A percentile compares a stretch with the other conserved stretches of the same genome.
Evolutionary conservation across 2,329 filamentous ascomycete species (phyloP).

Genomic region (Pseudophaeomoniella oleicola): DNA sequence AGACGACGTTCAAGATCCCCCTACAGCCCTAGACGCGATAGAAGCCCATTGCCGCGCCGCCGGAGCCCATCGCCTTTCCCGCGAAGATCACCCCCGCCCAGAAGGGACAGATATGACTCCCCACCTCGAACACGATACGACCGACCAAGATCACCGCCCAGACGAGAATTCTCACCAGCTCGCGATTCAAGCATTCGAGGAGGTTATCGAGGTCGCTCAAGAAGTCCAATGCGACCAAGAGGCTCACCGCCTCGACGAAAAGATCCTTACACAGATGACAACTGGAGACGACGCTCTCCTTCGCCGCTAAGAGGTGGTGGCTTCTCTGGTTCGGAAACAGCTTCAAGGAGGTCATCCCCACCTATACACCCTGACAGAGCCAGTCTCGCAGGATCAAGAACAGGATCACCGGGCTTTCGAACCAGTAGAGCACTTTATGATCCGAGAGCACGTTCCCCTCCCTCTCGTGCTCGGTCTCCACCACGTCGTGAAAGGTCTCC

Average conservation of each 20-base stretch:
- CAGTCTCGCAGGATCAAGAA: conserved; percentile 17
- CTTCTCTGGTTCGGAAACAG: conserved; percentile 38
- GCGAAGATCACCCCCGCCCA: conserved; percentile 17
- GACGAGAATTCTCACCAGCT: conserved; percentile 18
- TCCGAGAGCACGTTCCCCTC: conserved; percentile 5
- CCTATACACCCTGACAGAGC: conserved; percentile 40
- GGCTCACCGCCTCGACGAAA: conserved; percentile 33
- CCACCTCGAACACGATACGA: conserved; percentile 15
- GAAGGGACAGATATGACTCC: conserved; percentile 19
- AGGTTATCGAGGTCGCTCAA: conserved; percentile 29
- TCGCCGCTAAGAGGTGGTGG: conserved; percentile 34
- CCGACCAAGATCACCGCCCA: conserved; percentile 17
- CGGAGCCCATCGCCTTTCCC: conserved; percentile 20
- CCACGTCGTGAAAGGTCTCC: conserved; percentile 6
- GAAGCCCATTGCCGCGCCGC: conserved; percentile 17
- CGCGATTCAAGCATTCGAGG: conserved; percentile 12
- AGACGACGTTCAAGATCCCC: conserved; percentile 25
- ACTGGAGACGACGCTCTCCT: conserved; percentile 39
- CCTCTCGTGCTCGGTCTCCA: conserved; percentile 6
- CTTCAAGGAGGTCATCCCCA: conserved; percentile 48
- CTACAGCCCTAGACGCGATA: conserved; percentile 16
- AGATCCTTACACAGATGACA: conserved; percentile 31
- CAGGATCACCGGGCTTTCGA: conserved; percentile 12
- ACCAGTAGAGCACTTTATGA: conserved; percentile 2
- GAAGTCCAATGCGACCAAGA: conserved; percentile 8